Evolutionary conservation across 2,329 filamentous ascomycete species (phyloP).

Genomic region (Botrytis tulipae): DNA sequence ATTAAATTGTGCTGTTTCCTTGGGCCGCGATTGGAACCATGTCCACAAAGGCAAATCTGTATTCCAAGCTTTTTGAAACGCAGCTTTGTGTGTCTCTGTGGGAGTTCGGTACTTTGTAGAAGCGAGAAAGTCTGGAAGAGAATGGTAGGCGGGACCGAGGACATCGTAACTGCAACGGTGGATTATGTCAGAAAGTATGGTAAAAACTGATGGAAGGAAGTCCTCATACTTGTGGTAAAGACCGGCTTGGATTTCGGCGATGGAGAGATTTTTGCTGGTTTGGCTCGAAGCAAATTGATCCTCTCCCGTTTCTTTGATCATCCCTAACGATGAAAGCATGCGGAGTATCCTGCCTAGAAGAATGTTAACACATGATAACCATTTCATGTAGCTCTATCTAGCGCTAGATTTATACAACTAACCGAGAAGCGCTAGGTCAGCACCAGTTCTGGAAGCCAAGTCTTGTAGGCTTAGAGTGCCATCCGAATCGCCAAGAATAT

Average conservation of each 20-base stretch:
- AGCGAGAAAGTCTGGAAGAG: not conserved
- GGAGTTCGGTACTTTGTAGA: not conserved
- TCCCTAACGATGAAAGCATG: slow-evolving; percentile 7
- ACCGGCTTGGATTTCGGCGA: not conserved
- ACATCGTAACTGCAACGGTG: not conserved
- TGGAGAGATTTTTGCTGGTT: not conserved
- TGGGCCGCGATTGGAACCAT: slow-evolving; percentile 18
- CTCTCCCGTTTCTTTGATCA: not conserved
- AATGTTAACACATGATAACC: not conserved
- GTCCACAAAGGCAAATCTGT: slow-evolving; percentile 13
- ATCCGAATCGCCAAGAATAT: not conserved
- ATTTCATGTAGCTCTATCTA: not conserved
- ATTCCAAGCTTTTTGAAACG: slow-evolving; percentile 21
- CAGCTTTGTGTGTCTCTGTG: not conserved
- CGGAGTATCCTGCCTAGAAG: not conserved
- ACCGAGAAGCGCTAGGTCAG: not conserved
- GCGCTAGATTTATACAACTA: not conserved
- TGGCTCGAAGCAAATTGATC: not conserved
- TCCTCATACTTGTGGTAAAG: slow-evolving; percentile 7
- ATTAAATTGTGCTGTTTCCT: slow-evolving; percentile 18
- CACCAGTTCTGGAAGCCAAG: not conserved
- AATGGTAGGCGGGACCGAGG: not conserved
- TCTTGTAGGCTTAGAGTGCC: not conserved
- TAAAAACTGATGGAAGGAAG: too few species aligned
- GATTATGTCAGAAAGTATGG: not conserved